These are phyloP conservation scores for Thamnidium elegans DNA, from an alignment of 192 early-diverging fungal species.

Conservation along the genomic window DNA sequence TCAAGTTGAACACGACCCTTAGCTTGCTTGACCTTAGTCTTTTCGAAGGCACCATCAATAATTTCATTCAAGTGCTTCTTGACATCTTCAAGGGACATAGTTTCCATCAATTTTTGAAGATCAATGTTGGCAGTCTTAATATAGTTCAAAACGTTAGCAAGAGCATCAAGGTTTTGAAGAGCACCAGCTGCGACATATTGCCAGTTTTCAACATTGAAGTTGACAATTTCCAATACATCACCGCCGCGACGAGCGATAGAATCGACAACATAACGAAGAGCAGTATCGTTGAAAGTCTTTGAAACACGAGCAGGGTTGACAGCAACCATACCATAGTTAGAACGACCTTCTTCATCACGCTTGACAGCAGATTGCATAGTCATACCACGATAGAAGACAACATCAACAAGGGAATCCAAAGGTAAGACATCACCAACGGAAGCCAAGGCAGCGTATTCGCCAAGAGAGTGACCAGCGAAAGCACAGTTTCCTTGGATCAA, in stretches of 20 bases:
- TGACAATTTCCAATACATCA: slow-evolving; percentile 90
- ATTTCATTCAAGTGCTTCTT: slow-evolving; percentile 79
- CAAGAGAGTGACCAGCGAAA: slow-evolving; percentile 92
- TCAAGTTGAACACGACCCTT: slow-evolving; percentile 68
- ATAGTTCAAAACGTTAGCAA: slow-evolving; percentile 84
- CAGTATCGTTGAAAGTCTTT: slow-evolving; percentile 80
- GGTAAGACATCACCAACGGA: slow-evolving; percentile 85
- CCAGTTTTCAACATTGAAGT: slow-evolving; percentile 97
- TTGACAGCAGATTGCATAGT: slow-evolving; percentile 95
- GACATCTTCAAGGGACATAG: slow-evolving; percentile 82
- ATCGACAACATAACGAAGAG: slow-evolving; percentile 77
- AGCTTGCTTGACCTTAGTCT: slow-evolving; percentile 62
- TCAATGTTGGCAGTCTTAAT: slow-evolving; percentile 85
- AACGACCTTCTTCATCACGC: slow-evolving; percentile 74
- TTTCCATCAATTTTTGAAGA: slow-evolving; percentile 77
- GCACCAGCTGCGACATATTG: slow-evolving; percentile 95
- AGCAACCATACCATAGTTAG: slow-evolving; percentile 93
- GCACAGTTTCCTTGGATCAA: slow-evolving; percentile 81
- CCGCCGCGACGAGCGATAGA: slow-evolving; percentile 75
- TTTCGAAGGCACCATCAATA: slow-evolving; percentile 65
- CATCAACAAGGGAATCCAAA: slow-evolving; percentile 82
- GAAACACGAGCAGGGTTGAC: slow-evolving; percentile 91
- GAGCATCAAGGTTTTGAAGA: slow-evolving; percentile 73
- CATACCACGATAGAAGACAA: slow-evolving; percentile 96
- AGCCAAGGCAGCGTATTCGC: slow-evolving; percentile 91